Conservation (phyloP, 2,329 filamentous ascomycete species). For the Xylariaceae sp. region DNA sequence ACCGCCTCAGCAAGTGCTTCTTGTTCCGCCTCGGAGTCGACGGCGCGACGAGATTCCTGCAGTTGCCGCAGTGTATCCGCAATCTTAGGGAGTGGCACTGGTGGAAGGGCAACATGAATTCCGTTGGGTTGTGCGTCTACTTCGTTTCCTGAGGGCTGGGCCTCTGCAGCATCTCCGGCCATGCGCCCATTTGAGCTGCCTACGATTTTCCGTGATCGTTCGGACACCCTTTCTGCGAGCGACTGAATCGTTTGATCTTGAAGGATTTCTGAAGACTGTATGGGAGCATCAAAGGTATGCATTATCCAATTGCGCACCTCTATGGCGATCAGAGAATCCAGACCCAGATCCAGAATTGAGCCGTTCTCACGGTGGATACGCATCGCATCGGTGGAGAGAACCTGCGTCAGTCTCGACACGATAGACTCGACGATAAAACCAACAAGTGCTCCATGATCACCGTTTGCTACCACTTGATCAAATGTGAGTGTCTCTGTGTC, state of each 20-base stretch:
- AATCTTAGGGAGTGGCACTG: not conserved
- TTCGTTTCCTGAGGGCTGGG: not conserved
- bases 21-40: slow-evolving; percentile 8
- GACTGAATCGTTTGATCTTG: not conserved
- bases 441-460: not conserved
- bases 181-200: not conserved
- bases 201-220: not conserved
- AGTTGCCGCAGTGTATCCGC: slow-evolving; percentile 8
- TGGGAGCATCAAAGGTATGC: not conserved
- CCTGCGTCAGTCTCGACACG: not conserved
- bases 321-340: not conserved
- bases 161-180: not conserved
- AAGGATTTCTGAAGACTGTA: not conserved
- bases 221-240: not conserved
- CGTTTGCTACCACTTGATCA: not conserved
- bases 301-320: not conserved
- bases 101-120: not conserved
- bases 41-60: slow-evolving; percentile 9
- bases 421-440: not conserved
- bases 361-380: not conserved
- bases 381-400: not conserved
- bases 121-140: not conserved
- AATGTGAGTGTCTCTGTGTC: not conserved
- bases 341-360: not conserved
- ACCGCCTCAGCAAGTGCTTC: slow-evolving; percentile 1